Evolutionary conservation across 257 asterid genomes (phyloP).

Genomic region (Buddleja alternifolia): DNA sequence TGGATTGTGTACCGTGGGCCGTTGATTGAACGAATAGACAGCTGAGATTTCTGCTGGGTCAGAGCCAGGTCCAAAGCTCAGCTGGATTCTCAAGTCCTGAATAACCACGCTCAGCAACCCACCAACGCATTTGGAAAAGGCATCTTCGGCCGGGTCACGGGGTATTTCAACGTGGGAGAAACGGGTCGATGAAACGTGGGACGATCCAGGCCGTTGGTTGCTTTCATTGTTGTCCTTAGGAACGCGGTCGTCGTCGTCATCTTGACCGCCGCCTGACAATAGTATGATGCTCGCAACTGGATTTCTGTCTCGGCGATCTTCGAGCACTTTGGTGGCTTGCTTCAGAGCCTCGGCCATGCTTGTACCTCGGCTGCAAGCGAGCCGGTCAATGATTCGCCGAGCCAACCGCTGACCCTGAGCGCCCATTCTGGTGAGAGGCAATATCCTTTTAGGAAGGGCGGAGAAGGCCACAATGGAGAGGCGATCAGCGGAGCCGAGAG

Average conservation of each 20-base stretch:
- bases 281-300: constrained; percentile 62
- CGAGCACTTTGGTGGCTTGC: constrained; percentile 58
- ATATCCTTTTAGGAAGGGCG: constrained; percentile 43
- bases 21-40: constrained; percentile 47
- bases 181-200: constrained; percentile 44
- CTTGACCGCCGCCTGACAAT: constrained; percentile 55
- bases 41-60: constrained; percentile 63
- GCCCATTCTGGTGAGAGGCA: constrained; percentile 55
- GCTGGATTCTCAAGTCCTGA: constrained; percentile 54
- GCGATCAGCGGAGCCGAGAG: constrained; percentile 62
- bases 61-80: constrained; percentile 45
- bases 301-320: constrained; percentile 60
- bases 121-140: constrained; percentile 63
- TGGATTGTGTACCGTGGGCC: constrained; percentile 45
- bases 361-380: constrained; percentile 52
- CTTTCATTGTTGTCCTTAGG: constrained; percentile 23
- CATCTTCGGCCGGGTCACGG: constrained; percentile 51
- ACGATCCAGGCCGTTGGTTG: constrained; percentile 31
- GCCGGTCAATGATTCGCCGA: constrained; percentile 47
- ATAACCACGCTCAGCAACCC: constrained; percentile 59
- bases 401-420: constrained; percentile 55
- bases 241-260: constrained; percentile 33
- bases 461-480: constrained; percentile 53
- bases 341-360: constrained; percentile 55
- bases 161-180: constrained; percentile 64